Evolutionary conservation across 2,329 filamentous ascomycete species (phyloP).

Genomic region (Tolypocladium tundrense): DNA sequence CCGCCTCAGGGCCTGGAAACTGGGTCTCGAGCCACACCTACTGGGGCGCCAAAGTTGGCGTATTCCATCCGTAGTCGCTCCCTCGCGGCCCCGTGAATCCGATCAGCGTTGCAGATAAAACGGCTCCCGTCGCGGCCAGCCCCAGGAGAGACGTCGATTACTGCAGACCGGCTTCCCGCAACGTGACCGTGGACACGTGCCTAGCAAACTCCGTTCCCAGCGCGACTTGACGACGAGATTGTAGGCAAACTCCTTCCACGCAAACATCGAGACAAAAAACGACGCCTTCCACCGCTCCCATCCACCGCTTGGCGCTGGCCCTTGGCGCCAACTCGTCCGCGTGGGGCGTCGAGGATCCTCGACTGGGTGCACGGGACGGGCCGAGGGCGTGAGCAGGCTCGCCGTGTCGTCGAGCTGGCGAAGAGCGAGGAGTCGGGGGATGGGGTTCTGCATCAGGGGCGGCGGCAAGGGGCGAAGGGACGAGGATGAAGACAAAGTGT

Average conservation of each 20-base stretch:
- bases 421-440: not conserved
- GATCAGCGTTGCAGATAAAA: not conserved
- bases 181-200: no score
- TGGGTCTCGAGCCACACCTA: not conserved
- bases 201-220: no score
- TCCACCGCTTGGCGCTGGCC: conserved; percentile 21
- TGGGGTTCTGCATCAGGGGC: no score
- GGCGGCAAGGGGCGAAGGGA: no score
- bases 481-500: not conserved
- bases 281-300: no score
- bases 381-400: conserved; percentile 25
- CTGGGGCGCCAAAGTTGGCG: no score
- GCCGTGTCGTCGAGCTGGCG: conserved; percentile 12
- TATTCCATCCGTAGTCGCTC: not conserved
- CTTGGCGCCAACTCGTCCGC: conserved; percentile 47
- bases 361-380: conserved; percentile 52
- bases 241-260: no score
- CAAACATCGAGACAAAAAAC: no score
- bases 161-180: not conserved
- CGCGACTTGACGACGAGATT: no score
- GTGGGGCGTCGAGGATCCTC: conserved; percentile 50
- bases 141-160: no score
- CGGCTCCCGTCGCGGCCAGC: not conserved
- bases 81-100: not conserved
- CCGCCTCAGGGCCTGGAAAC: no score